A percentile compares a stretch with the other conserved stretches of the same genome.
phyloP scores from a whole-genome alignment of 768 basidiomycete species.

The Hygrocybe punicea region DNA sequence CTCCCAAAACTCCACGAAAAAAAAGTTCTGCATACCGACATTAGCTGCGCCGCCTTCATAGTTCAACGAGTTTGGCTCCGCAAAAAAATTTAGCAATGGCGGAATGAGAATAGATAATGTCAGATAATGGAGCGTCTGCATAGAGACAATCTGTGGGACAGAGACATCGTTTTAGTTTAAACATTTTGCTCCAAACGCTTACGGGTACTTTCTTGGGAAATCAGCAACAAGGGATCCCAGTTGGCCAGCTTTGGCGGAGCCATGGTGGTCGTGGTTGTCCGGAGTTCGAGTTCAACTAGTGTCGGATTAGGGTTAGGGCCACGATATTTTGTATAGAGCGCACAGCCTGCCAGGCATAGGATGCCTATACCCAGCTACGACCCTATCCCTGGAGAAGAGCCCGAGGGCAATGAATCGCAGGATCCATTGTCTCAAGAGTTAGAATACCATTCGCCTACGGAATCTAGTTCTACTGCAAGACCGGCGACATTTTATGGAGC shows the following conservation, averaged over 20 bases:
- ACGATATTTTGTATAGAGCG: background rate
- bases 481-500: conserved; percentile 64
- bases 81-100: conserved; percentile 70
- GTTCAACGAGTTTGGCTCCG: conserved; percentile 62
- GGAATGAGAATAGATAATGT: conserved; percentile 81
- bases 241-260: conserved; percentile 46
- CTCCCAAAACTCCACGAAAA: background rate
- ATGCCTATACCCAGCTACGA: too few species aligned
- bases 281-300: background rate
- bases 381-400: background rate
- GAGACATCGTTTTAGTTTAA: background rate
- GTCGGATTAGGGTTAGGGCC: background rate
- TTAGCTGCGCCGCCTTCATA: conserved; percentile 80
- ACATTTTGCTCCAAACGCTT: background rate
- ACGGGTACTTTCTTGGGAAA: conserved; percentile 65
- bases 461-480: conserved; percentile 12
- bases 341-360: background rate
- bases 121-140: conserved; percentile 93
- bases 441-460: background rate
- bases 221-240: conserved; percentile 87
- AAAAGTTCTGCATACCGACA: conserved; percentile 46
- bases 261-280: conserved; percentile 25
- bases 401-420: conserved; percentile 6
- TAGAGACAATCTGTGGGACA: conserved; percentile 71
- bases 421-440: background rate